Evolutionary conservation across 257 asterid genomes (phyloP), one percentile per base, ranked within the genome.

Genomic region (Plantago major): DNA sequence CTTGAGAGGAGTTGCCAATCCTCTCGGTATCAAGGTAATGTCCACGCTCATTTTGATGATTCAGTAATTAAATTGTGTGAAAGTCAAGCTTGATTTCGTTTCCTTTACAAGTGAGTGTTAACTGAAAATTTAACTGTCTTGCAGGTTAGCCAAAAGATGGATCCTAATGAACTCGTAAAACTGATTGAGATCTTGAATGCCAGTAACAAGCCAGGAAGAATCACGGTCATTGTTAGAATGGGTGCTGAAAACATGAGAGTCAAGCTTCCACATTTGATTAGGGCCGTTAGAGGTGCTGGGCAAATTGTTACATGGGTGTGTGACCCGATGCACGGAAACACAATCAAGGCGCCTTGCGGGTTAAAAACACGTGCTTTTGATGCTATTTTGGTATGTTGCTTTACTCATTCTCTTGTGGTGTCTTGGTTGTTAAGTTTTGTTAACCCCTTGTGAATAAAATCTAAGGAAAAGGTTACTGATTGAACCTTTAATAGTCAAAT

Each of bases 91-190:
- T 19, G 57, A 52, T 7, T 19, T n/a, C 28, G 3, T 52, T 52
- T 48, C 26, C 26, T 17, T 19, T 48, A n/a, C 22, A 48, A 48
- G 10, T 33, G 10, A 14, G 19, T 9, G 7, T 9, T 3, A 22
- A 16, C 58, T 52, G 58, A 52, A 52, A 52, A 52, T 26, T 10
- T 2, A 26, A 9, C 46, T 37, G 3, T 63, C 15, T 81, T 79
- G 71, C 83, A 88, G 96, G 94, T 83, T 65, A 88, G 96, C 78
- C 92, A 88, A 64, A 88, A 88, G 77, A 88, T 88, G 96, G 96
- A 88, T 59, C 96, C 96, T 5, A 83, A 78, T 0, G 95, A 88
- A 66, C 88, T 88, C 12, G 82, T 84, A 4, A 82, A 88, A 4
- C 84, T 88, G 58, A 50, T 88, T 6, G 96, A 85, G 73, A 85